Percentiles rank a stretch among this genome's conserved stretches.
These are phyloP conservation scores for Trypanosoma avium DNA, from an alignment of 208 protist genomes.

Conservation along the genomic window DNA sequence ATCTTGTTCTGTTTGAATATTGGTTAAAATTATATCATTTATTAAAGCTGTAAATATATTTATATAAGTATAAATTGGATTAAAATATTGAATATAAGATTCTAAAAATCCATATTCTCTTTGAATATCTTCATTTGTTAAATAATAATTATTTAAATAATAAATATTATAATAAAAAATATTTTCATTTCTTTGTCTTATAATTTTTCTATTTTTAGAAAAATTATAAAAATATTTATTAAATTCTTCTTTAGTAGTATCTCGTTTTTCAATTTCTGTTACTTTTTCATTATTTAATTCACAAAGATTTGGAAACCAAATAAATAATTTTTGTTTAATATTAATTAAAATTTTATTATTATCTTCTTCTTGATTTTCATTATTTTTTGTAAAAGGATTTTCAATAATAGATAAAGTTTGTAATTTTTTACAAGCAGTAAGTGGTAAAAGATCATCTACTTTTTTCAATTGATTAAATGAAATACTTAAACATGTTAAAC, in stretches of 20 bases:
- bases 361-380: neutral
- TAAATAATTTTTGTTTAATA: slow-evolving; percentile 10
- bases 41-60: slow-evolving; percentile 20
- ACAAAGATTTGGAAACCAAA: slow-evolving; percentile 30
- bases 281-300: slow-evolving; percentile 37
- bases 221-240: neutral
- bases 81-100: neutral
- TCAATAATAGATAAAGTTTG: slow-evolving; percentile 45
- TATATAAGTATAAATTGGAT: slow-evolving; percentile 3
- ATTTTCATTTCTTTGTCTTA: neutral
- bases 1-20: slow-evolving; percentile 28
- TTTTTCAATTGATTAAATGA: slow-evolving; percentile 56
- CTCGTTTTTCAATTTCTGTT: neutral
- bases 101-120: slow-evolving; percentile 4
- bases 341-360: neutral
- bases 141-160: neutral
- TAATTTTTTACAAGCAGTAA: slow-evolving; percentile 48
- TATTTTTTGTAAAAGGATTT: slow-evolving; percentile 49
- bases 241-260: slow-evolving; percentile 1
- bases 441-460: slow-evolving; percentile 35
- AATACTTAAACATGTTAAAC: slow-evolving; percentile 56
- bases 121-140: neutral
- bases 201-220: neutral
- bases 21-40: slow-evolving; percentile 17
- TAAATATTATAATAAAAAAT: neutral